phyloP scores from a whole-genome alignment of 2,329 filamentous ascomycete species.

The Aaosphaeria arxii region DNA sequence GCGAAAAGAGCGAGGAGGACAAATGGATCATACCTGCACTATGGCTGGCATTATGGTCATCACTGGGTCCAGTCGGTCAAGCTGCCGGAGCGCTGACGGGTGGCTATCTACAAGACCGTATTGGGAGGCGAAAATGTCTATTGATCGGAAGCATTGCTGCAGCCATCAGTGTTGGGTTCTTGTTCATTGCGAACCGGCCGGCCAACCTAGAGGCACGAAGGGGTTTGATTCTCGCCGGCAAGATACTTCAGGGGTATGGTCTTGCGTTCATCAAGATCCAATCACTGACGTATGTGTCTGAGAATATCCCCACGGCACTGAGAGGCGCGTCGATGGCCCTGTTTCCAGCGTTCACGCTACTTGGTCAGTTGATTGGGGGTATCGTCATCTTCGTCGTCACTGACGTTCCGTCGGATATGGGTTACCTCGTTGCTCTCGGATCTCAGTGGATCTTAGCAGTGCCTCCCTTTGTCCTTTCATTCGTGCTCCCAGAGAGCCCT shows the following conservation, averaged over 20 bases:
- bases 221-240: conserved; percentile 42
- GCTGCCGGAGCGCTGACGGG: conserved; percentile 38
- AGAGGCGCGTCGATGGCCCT: conserved; percentile 45
- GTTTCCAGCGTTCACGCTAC: conserved; percentile 44
- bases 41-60: conserved; percentile 48
- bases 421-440: conserved; percentile 37
- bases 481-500: conserved; percentile 51
- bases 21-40: conserved; percentile 35
- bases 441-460: conserved; percentile 41
- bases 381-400: conserved; percentile 37
- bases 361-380: conserved; percentile 46
- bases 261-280: conserved; percentile 43
- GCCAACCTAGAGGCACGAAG: conserved; percentile 26
- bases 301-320: conserved; percentile 41
- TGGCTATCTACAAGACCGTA: conserved; percentile 41
- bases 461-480: conserved; percentile 37
- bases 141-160: conserved; percentile 37
- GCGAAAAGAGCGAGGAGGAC: conserved; percentile 17
- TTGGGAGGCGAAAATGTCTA: conserved; percentile 39
- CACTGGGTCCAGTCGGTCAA: conserved; percentile 38
- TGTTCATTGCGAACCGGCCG: conserved; percentile 33
- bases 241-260: conserved; percentile 41
- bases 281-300: conserved; percentile 47
- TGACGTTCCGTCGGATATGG: conserved; percentile 13
- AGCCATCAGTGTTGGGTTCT: conserved; percentile 35